Base-by-base conservation (phyloP, 495 filamentous ascomycete species). In the Neurospora cerealis region DNA sequence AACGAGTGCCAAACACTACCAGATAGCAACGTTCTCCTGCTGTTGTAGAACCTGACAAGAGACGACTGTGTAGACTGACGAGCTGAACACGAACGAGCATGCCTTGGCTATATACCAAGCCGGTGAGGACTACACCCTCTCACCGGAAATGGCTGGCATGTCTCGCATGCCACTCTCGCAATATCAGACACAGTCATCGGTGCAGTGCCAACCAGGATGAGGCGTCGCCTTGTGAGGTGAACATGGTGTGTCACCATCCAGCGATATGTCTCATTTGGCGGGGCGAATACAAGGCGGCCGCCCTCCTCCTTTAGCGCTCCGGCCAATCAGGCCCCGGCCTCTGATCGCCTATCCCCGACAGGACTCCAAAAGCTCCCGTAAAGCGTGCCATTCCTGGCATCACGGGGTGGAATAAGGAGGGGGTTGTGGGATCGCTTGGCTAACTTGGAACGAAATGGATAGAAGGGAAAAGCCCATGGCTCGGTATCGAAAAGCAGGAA, bases 151-250 rank as follows among this genome's bases (percentile, higher is more conserved):
- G 73, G 70, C 70, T 72, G 70, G 72, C 44, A 42, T 77, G 44
- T 69, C 39, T 36, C 48, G n/a, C 54, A 42, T 73, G 66, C 44
- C 41, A 10, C 37, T 32, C 32, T 70, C 44, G 32, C 39, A 70
- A 73, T 21, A 38, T 70, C 69, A 74, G 75, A 19, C 37, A 69
- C 71, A 75, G 76, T 79, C 77, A 79, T 74, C 76, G 73, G 76
- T 54, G 71, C 28, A 78, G 74, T 66, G 32, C 73, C 48, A 71
- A 72, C 36, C 69, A 46, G 62, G 71, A 71, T 60, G 34, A 54
- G 38, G 69, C 66, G 77, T 62, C 73, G 76, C 77, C 77, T 78
- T 78, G 76, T 70, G 73, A 74, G 73, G 34, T 40, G 72, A 77
- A 71, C 72, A 62, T 74, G 71, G 74, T 76, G 74, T 34, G 76